Percentiles rank a stretch among this genome's conserved stretches.
These are phyloP conservation scores for Omphalotus guepiniiformis DNA, from an alignment of 768 basidiomycete species.

Conservation along the genomic window DNA sequence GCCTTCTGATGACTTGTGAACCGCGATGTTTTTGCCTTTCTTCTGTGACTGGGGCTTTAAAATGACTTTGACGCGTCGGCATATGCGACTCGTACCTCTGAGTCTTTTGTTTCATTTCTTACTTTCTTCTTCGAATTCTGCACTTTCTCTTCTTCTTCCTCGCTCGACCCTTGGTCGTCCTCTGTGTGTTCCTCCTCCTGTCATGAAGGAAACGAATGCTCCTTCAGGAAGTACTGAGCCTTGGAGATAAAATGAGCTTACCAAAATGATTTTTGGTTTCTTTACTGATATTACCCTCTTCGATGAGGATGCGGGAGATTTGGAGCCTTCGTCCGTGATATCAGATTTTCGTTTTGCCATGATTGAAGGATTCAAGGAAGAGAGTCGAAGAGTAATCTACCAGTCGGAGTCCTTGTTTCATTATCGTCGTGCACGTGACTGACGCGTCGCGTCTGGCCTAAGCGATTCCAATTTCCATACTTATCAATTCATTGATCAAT, in stretches of 20 bases:
- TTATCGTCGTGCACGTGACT: no score
- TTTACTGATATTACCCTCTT: background rate
- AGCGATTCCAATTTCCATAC: no score
- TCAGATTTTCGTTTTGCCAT: constrained; percentile 3
- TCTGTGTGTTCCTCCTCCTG: background rate
- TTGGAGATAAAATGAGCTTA: background rate
- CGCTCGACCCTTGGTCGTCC: background rate
- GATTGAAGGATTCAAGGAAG: background rate
- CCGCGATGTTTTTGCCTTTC: constrained; percentile 13
- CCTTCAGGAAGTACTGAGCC: background rate
- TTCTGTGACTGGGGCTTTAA: background rate
- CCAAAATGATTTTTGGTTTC: constrained; percentile 7
- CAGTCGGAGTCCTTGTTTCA: background rate
- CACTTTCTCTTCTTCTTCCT: background rate
- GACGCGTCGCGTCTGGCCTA: no score
- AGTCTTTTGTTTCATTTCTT: constrained; percentile 12
- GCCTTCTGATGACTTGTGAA: constrained; percentile 29
- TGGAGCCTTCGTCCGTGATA: background rate
- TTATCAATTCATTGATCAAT: background rate
- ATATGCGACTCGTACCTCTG: background rate
- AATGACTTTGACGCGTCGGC: constrained; percentile 6
- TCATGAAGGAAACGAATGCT: background rate
- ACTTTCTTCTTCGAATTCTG: constrained; percentile 18
- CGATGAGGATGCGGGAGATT: background rate
- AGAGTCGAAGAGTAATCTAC: background rate